Evolutionary conservation across 176 grass and related monocot species (phyloP).

Genomic region (Cenchrus fungigraminus): DNA sequence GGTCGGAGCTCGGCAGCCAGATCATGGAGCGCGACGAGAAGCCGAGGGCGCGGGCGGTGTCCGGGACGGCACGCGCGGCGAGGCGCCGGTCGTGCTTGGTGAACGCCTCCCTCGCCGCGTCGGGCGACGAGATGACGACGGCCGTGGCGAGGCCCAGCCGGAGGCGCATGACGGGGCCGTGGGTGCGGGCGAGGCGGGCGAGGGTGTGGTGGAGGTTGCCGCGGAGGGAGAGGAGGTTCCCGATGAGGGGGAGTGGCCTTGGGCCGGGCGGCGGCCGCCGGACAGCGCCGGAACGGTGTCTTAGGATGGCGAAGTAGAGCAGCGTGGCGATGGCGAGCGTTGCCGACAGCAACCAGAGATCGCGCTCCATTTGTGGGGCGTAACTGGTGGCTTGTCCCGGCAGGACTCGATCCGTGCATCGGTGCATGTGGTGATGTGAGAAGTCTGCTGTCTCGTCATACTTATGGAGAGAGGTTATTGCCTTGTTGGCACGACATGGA

Average conservation of each 20-base stretch:
- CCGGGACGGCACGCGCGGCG: constrained; percentile 36
- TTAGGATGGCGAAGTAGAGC: too few relatives aligned
- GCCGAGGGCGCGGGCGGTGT: not conserved
- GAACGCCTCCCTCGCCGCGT: constrained; percentile 37
- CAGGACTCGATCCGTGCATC: too few relatives aligned
- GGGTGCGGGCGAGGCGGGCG: constrained; percentile 22
- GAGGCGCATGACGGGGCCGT: constrained; percentile 54
- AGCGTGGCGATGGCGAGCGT: too few relatives aligned
- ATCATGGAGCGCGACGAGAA: constrained; percentile 29
- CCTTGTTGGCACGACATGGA: too few relatives aligned
- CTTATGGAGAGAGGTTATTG: too few relatives aligned
- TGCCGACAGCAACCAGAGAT: too few relatives aligned
- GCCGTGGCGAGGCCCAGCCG: constrained; percentile 41
- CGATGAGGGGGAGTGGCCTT: constrained; percentile 31
- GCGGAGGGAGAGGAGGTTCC: constrained; percentile 42
- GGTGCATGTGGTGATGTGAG: too few relatives aligned
- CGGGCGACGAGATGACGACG: constrained; percentile 52
- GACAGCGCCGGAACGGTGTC: too few relatives aligned
- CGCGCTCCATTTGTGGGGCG: too few relatives aligned
- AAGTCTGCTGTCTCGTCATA: too few relatives aligned
- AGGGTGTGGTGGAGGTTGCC: constrained; percentile 41
- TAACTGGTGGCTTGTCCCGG: too few relatives aligned
- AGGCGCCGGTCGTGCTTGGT: constrained; percentile 42
- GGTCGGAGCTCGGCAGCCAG: constrained; percentile 42
- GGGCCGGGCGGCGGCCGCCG: constrained; percentile 24